Base-by-base conservation (phyloP, 78 protist genomes). In the Diacronema lutheri region DNA sequence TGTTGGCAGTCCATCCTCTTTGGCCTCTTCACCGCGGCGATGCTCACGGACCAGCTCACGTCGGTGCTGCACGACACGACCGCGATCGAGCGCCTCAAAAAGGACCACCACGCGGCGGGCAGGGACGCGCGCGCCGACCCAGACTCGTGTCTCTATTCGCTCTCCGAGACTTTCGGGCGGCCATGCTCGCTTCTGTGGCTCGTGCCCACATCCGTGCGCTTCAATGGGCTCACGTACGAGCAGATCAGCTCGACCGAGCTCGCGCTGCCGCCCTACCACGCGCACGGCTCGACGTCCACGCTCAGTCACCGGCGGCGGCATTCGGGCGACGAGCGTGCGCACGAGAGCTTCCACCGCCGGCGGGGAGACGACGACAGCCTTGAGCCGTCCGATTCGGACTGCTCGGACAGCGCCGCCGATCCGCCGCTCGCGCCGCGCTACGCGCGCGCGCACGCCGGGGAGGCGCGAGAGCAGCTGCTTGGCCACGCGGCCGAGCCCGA, bases 101-200 rank as follows among this genome's bases (percentile, higher is more conserved):
- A 65, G 14, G 72, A 65, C 20, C 9, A 65, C 40, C 60, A 11
- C 60, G 60, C 4, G 21, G 4, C 23, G 23, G 21, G 0, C 23
- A 0, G 23, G 60, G 23, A 19, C 60, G 60, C 60, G 56, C 4
- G 4, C 20, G 56, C 56, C 20, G 56, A 46, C 20, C 20, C 20
- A 46, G 56, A 46, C n/a, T 33, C 76, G 76, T 5, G 40, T 29
- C n/a, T 68, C 21, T 25, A 19, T 4, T 0, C 5, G n/a, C 19
- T 68, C 26, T 20, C 31, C 29, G 76, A 68, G 25, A 68, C 76
- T 4, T 68, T 68, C 31, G 76, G 76, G 46, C 76, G 76, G 14
- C 76, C 76, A 14, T 4, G 4, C 50, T 68, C 76, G 76, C 50
- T 68, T n/a, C 76, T 68, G 11, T 68, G 76, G 76, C 76, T 68